Evolutionary conservation across 1,139 yeast genomes (phyloP).

Genomic region (Taphrina deformans): DNA sequence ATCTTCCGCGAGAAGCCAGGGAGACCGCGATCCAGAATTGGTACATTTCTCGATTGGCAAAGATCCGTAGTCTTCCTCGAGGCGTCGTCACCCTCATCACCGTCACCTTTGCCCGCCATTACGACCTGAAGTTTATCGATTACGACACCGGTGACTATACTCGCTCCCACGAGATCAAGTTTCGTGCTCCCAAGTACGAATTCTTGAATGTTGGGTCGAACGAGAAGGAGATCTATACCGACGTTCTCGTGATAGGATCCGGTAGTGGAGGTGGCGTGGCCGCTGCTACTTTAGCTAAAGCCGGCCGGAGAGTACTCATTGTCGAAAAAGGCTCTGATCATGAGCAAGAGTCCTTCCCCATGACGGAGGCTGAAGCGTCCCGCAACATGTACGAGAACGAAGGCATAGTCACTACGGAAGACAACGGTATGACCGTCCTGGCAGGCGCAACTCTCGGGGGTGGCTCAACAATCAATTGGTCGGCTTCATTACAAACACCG

Average conservation of each 20-base stretch:
- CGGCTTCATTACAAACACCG: slow-evolving; percentile 59
- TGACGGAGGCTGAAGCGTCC: slow-evolving; percentile 50
- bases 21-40: slow-evolving; percentile 15
- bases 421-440: slow-evolving; percentile 48
- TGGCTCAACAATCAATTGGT: slow-evolving; percentile 64
- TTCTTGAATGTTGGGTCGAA: slow-evolving; percentile 24
- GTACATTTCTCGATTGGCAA: slow-evolving; percentile 13
- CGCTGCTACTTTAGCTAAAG: slow-evolving; percentile 54
- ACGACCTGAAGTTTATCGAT: slow-evolving; percentile 16
- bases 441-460: slow-evolving; percentile 65
- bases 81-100: slow-evolving; percentile 10
- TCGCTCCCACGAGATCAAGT: not conserved
- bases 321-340: slow-evolving; percentile 58
- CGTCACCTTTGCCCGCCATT: slow-evolving; percentile 3
- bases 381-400: slow-evolving; percentile 50
- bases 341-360: slow-evolving; percentile 48
- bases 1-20: slow-evolving; percentile 14
- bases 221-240: slow-evolving; percentile 39
- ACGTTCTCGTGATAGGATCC: slow-evolving; percentile 57
- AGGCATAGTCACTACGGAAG: slow-evolving; percentile 49
- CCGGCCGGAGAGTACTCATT: slow-evolving; percentile 53
- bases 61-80: slow-evolving; percentile 24
- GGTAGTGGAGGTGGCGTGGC: slow-evolving; percentile 63
- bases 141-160: slow-evolving; percentile 13
- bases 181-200: slow-evolving; percentile 23